A percentile compares a stretch with the other conserved stretches of the same genome.
These are phyloP conservation scores for Sphaerobolus stellatus DNA, from an alignment of 1,284 basidiomycete species.

Conservation along the genomic window DNA sequence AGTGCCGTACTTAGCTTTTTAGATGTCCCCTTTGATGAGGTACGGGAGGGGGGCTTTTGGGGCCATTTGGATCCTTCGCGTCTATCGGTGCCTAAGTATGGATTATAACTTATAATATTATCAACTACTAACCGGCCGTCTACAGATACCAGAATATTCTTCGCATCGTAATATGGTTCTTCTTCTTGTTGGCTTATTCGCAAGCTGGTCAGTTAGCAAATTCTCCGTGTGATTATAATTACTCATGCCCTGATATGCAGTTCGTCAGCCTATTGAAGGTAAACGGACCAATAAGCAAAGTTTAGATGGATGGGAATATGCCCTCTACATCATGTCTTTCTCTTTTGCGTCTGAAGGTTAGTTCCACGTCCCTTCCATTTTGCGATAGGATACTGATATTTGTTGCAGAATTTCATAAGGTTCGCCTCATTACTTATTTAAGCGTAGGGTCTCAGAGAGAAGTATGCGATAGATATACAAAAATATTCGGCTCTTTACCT, in stretches of 20 bases:
- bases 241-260: conserved; percentile 34
- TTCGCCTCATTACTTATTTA: conserved; percentile 27
- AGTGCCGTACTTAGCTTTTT: too few species aligned
- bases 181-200: conserved; percentile 84
- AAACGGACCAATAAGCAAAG: conserved; percentile 47
- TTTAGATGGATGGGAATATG: conserved; percentile 76
- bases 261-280: conserved; percentile 70
- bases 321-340: conserved; percentile 74
- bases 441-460: too few species aligned
- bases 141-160: conserved; percentile 74
- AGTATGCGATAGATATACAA: conserved; percentile 57
- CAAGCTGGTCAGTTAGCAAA: conserved; percentile 61
- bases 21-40: conserved; percentile 64
- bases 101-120: conserved; percentile 16
- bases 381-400: not conserved
- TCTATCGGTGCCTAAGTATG: conserved; percentile 81
- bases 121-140: conserved; percentile 5
- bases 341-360: conserved; percentile 79
- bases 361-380: conserved; percentile 11
- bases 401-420: conserved; percentile 65
- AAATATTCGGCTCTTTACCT: conserved; percentile 64
- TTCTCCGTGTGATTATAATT: conserved; percentile 11
- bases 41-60: conserved; percentile 58
- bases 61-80: conserved; percentile 74
- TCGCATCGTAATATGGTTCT: conserved; percentile 76